These are phyloP conservation scores for Nephelium lappaceum DNA, from an alignment of 345 rosid species.

Conservation along the genomic window DNA sequence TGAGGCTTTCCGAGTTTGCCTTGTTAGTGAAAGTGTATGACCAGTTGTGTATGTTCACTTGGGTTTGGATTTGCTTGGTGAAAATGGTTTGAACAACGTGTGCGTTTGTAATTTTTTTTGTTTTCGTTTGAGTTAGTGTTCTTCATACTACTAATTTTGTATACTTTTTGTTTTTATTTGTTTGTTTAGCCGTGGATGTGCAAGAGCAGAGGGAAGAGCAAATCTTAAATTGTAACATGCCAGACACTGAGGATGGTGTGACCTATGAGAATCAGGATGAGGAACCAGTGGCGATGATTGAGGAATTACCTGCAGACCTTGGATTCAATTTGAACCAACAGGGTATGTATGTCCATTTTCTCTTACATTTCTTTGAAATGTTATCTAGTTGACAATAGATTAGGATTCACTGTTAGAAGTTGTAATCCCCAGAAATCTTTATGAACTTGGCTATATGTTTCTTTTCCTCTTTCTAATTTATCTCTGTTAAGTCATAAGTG, in stretches of 20 bases:
- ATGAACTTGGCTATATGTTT: background rate
- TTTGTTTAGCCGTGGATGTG: constrained; percentile 39
- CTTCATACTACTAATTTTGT: constrained; percentile 3
- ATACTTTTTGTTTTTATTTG: background rate
- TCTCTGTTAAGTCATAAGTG: no score
- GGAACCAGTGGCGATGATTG: constrained; percentile 58
- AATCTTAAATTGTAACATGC: constrained; percentile 49
- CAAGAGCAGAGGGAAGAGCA: constrained; percentile 50
- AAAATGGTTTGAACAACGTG: background rate
- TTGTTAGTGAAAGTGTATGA: background rate
- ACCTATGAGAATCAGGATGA: constrained; percentile 60
- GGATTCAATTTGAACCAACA: constrained; percentile 25
- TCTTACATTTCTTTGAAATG: background rate
- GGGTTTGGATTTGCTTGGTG: background rate
- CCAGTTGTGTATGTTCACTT: no score
- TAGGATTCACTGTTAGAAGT: background rate
- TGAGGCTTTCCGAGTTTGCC: background rate
- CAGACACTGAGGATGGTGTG: constrained; percentile 56
- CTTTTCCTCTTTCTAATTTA: background rate
- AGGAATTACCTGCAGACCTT: constrained; percentile 49
- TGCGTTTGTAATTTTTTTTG: background rate
- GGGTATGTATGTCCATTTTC: constrained; percentile 43
- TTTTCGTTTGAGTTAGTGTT: background rate
- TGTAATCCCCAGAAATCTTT: background rate
- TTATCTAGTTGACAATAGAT: background rate